phyloP scores from a whole-genome alignment of 225 moss, liverwort and hornwort genomes.

The Straminergon stramineum region DNA sequence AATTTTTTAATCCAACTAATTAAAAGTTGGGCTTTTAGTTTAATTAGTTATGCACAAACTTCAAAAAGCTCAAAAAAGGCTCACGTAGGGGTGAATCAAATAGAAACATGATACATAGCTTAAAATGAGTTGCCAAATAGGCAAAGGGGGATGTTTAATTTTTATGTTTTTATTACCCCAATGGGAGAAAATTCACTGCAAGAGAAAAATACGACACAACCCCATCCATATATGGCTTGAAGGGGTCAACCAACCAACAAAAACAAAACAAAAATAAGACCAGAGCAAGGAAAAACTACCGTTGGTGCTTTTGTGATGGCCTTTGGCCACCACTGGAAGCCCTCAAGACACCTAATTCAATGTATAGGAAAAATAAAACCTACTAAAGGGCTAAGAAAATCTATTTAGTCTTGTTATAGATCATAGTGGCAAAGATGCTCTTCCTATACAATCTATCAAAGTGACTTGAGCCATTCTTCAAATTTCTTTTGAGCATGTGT shows the following conservation, averaged over 20 bases:
- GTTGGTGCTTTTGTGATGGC: accelerated
- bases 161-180: not conserved
- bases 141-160: no score
- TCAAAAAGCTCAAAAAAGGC: no score
- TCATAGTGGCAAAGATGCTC: not conserved
- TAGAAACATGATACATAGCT: not conserved
- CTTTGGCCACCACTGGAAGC: not conserved
- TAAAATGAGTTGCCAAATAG: not conserved
- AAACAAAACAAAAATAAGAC: not conserved
- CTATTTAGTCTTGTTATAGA: not conserved
- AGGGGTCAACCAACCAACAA: not conserved
- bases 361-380: not conserved
- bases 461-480: not conserved
- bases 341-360: not conserved
- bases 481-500: accelerated
- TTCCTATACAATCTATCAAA: not conserved
- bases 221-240: not conserved
- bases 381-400: not conserved
- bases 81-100: not conserved
- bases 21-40: no score
- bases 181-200: not conserved
- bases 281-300: not conserved
- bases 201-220: not conserved
- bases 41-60: no score
- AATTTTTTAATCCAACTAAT: no score